These are phyloP conservation scores for Neurospora sublineolata DNA, from an alignment of 495 filamentous ascomycete genomes.

Conservation along the genomic window DNA sequence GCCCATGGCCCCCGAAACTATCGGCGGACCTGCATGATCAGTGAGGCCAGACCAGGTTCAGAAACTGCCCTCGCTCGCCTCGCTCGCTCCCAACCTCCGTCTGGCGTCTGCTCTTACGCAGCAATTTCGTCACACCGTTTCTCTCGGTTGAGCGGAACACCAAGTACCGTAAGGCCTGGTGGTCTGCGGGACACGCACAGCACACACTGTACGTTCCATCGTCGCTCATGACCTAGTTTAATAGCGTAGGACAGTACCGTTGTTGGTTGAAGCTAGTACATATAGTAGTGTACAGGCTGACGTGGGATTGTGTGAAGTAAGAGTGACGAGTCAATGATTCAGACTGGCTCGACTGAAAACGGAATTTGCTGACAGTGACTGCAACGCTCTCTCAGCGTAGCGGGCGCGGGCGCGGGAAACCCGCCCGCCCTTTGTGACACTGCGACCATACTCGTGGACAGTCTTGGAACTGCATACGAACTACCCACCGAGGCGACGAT, in stretches of 20 bases:
- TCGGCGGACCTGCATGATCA: background rate
- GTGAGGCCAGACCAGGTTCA: background rate
- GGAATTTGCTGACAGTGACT: background rate
- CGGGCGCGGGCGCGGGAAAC: background rate
- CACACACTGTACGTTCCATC: background rate
- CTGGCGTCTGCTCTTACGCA: background rate
- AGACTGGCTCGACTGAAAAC: background rate
- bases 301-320: background rate
- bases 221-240: background rate
- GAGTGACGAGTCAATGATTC: background rate
- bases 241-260: too few relatives aligned
- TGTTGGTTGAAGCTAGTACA: background rate
- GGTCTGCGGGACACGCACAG: background rate
- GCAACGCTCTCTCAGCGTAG: background rate
- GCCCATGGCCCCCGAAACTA: background rate
- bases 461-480: background rate
- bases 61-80: background rate
- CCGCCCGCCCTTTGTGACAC: background rate
- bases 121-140: background rate
- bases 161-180: background rate
- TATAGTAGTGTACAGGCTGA: background rate
- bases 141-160: background rate
- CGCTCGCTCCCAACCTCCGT: background rate
- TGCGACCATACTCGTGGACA: background rate
- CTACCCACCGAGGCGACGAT: background rate